Evolutionary conservation across 805 yeast genomes (phyloP), one percentile per base, ranked within the genome.

Genomic region (Kazachstania bromeliacearum): DNA sequence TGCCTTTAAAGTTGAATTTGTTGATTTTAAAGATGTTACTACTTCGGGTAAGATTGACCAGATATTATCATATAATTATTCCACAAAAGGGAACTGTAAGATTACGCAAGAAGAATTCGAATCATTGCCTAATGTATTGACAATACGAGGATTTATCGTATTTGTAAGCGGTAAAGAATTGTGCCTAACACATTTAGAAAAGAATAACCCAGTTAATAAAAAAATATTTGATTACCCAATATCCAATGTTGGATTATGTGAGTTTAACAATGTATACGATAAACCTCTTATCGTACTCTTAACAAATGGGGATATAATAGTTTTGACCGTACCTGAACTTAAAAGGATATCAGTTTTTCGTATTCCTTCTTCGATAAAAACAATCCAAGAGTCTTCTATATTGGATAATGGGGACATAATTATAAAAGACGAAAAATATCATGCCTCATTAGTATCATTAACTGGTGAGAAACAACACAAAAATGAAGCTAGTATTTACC

Each of bases 81-180:
- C 10, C 9, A 21, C 33, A 7, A 15, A 15, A 12, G 27, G n/a
- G 4, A 12, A 8, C 4, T 35, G 37, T 23, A 24, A 23, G 6
- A 22, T 24, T 19, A 31, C 15, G 3, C 16, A 8, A 7, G 10
- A 22, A 4, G 9, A 25, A 52, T 60, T 0, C 58, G 70, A 5
- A 67, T 67, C 25, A 62, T 73, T 0, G 71, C 73, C 68, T 19
- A 62, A 24, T 6, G 47, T 73, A 1, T 67, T 70, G 2, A 67
- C 87, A 13, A 62, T 64, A 1, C 62, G 66, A 7, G 64, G 88
- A 6, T 64, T 73, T 9, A 78, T 88, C 1, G 58, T 80, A 15
- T 75, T 74, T 44, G 53, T 72, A 7, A 68, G 63, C 1, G 64
- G 66, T 18, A 95, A 95, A 2, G 62, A 66, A 3, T 72, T 83